phyloP scores from a whole-genome alignment of 805 yeast genomes.

The Zygosaccharomyces pseudorouxii region DNA sequence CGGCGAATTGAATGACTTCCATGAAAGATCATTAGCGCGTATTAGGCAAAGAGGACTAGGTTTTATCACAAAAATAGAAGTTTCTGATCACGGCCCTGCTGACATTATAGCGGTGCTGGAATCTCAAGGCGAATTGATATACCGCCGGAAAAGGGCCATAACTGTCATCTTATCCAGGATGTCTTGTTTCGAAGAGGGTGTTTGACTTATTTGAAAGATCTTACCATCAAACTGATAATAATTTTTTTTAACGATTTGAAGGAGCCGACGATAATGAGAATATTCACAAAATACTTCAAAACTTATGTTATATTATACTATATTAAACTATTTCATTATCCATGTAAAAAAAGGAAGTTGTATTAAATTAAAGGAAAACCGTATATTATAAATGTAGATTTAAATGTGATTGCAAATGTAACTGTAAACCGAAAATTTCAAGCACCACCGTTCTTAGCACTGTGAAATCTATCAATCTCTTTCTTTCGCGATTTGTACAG shows the following conservation, averaged over 20 bases:
- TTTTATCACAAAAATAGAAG: slow-evolving; percentile 9
- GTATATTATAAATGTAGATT: background rate
- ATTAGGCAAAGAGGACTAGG: slow-evolving; percentile 26
- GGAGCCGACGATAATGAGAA: background rate
- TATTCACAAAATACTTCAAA: background rate
- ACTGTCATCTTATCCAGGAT: slow-evolving; percentile 23
- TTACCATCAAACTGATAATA: background rate
- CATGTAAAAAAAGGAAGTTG: background rate
- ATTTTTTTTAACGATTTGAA: background rate
- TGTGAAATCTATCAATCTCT: slow-evolving; percentile 51
- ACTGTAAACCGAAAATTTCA: background rate
- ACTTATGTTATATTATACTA: background rate
- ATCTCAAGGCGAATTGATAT: slow-evolving; percentile 15
- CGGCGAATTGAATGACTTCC: slow-evolving; percentile 21
- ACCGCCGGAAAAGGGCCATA: slow-evolving; percentile 25
- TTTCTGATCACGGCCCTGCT: slow-evolving; percentile 7
- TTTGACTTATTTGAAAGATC: background rate
- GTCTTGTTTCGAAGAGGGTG: slow-evolving; percentile 7
- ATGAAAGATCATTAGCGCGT: slow-evolving; percentile 17
- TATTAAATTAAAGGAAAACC: background rate
- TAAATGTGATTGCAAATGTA: background rate
- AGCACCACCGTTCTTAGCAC: slow-evolving; percentile 11
- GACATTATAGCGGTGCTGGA: slow-evolving; percentile 14
- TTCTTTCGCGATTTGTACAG: slow-evolving; percentile 59
- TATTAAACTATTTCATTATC: background rate